These are phyloP conservation scores for Colletotrichum truncatum DNA, from an alignment of 2,329 filamentous ascomycete genomes.

Conservation along the genomic window DNA sequence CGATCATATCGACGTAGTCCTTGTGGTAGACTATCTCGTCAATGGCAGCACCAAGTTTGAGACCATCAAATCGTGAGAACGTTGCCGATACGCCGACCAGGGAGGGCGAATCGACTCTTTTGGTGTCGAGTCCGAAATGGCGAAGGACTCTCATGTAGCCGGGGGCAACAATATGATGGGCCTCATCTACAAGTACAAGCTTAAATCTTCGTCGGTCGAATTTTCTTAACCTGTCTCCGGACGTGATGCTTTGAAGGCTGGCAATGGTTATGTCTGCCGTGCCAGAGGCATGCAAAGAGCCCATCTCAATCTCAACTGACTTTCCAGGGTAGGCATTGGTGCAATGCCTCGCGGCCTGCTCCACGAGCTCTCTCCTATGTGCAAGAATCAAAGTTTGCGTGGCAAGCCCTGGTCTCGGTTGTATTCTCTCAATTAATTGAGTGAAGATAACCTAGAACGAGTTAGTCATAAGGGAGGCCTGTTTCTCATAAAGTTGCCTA, in stretches of 20 bases:
- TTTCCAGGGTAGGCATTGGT: conserved; percentile 81
- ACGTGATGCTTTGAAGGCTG: conserved; percentile 86
- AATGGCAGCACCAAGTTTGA: conserved; percentile 83
- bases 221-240: conserved; percentile 79
- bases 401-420: conserved; percentile 62
- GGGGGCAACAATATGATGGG: conserved; percentile 91
- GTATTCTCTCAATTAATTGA: conserved; percentile 85
- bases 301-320: conserved; percentile 92
- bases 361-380: conserved; percentile 91
- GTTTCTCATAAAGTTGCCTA: conserved; percentile 10
- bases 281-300: conserved; percentile 77
- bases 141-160: conserved; percentile 79
- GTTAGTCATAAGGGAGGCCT: too few relatives aligned
- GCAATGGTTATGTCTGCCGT: conserved; percentile 92
- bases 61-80: conserved; percentile 81
- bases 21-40: conserved; percentile 98
- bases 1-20: conserved; percentile 74
- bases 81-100: conserved; percentile 92
- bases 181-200: conserved; percentile 92
- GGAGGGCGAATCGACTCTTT: conserved; percentile 58
- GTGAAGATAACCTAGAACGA: conserved; percentile 85
- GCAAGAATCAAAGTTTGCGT: conserved; percentile 89
- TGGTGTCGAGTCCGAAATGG: conserved; percentile 75
- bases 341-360: conserved; percentile 92
- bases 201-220: conserved; percentile 86